Evolutionary conservation across 2,329 filamentous ascomycete genomes (phyloP), one percentile per base, ranked within the genome.

Genomic region (Leptographium flavum): DNA sequence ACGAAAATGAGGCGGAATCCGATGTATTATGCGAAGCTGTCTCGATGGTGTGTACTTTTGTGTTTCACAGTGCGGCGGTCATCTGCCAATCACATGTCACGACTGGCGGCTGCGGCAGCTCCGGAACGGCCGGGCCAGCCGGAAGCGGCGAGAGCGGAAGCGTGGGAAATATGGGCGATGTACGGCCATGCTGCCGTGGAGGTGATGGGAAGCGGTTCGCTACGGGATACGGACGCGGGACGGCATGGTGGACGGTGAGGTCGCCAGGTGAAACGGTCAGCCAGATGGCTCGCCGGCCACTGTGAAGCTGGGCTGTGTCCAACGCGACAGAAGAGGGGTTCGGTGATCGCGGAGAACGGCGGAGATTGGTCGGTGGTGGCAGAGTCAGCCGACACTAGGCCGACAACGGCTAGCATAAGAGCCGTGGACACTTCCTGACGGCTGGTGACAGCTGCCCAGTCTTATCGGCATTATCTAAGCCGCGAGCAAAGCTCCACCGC

Each of bases 361-460:
- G 49, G 50, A 52, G 50, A 48, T 52, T 49, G 48, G 39, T 49
- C 45, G 49, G 49, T 31, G 33, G 35, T 42, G 43, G 7, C 17
- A 10, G 14, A 14, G 27, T 39, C 22, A 38, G 38, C 49, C 50
- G 49, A 51, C 49, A 44, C 50, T 51, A 50, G 33, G 13, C 42
- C 14, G 2, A 3, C 41, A 39, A 1, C 17, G 27, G 2, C 45
- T 25, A 19, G 19, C 17, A 17, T 4, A 19, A 8, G 15, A 19
- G 7, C n/a, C 11, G n/a, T 17, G n/a, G 19, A 17, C 15, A 13
- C 25, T 6, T n/a, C 9, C 13, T 32, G 35, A 2, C 46, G 41
- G 43, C 39, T 43, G 36, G 2, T 38, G 31, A 17, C 47, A 33
- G 43, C 47, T 48, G 45, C 2, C 31, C 21, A 3, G 19, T 3